Evolutionary conservation across 2,329 filamentous ascomycete genomes (phyloP).

Genomic region (Fusarium sp.): DNA sequence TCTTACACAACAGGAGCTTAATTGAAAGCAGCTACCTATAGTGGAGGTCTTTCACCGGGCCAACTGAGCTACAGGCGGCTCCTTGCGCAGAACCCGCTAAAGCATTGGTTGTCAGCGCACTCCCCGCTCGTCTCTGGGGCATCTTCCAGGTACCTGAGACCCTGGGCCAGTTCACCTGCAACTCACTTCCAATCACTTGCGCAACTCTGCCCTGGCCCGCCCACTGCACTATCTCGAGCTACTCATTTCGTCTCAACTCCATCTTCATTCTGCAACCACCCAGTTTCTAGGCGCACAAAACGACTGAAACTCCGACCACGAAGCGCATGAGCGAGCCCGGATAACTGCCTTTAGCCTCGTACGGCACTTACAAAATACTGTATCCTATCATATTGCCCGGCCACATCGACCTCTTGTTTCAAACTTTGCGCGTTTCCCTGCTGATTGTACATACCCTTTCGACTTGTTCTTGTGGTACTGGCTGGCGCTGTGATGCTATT

Average conservation of each 20-base stretch:
- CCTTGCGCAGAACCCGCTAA: constrained; percentile 29
- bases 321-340: constrained; percentile 37
- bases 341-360: constrained; percentile 24
- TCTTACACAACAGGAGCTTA: background rate
- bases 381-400: background rate
- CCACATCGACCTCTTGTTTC: background rate
- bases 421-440: constrained; percentile 8
- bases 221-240: constrained; percentile 36
- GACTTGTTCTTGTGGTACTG: constrained; percentile 4
- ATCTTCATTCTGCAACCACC: constrained; percentile 42
- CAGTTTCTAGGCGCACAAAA: constrained; percentile 40
- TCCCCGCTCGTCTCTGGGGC: constrained; percentile 25
- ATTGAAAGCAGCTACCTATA: constrained; percentile 7
- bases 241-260: constrained; percentile 45
- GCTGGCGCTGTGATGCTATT: constrained; percentile 28
- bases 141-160: constrained; percentile 33
- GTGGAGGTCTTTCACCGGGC: constrained; percentile 20
- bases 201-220: constrained; percentile 32
- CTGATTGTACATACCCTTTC: constrained; percentile 14
- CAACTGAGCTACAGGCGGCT: constrained; percentile 15
- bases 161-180: constrained; percentile 14
- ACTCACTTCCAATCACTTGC: constrained; percentile 27
- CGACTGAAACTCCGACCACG: constrained; percentile 30
- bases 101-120: constrained; percentile 28
- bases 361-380: constrained; percentile 20